Percentiles rank a stretch among this genome's conserved stretches.
Evolutionary conservation across 192 early-diverging fungal species (phyloP).

Genomic region (Jimgerdemannia flammicorona): DNA sequence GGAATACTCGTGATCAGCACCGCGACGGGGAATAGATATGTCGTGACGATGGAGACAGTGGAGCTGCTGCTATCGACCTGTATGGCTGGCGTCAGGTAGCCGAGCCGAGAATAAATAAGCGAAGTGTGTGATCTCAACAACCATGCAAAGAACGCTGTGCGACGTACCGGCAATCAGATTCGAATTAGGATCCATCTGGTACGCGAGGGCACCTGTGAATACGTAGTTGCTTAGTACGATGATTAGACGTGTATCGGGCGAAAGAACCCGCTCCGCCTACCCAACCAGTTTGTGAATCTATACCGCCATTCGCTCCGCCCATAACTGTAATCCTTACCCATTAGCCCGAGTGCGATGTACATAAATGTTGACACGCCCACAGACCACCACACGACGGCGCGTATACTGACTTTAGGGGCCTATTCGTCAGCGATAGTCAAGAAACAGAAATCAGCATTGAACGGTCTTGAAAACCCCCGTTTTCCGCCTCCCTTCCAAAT

Average conservation of each 20-base stretch:
- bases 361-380: conserved; percentile 43
- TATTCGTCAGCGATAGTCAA: neutral
- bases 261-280: no score
- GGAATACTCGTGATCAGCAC: conserved; percentile 67
- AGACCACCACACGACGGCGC: conserved; percentile 55
- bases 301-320: no score
- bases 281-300: no score
- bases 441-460: no score
- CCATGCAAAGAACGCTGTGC: neutral
- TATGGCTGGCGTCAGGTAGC: neutral
- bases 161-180: conserved; percentile 34
- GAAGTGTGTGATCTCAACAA: neutral
- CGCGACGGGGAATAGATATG: conserved; percentile 50
- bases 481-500: neutral
- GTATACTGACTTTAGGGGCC: conserved; percentile 43
- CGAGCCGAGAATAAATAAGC: neutral
- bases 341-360: conserved; percentile 41
- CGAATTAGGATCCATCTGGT: conserved; percentile 30
- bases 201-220: conserved; percentile 35
- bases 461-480: neutral
- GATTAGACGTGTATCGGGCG: no score
- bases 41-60: conserved; percentile 35
- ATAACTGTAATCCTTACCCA: neutral
- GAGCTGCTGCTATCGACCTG: conserved; percentile 1
- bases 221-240: no score